Evolutionary conservation across 208 protist species (phyloP).

Genomic region (Crithidia thermophila): DNA sequence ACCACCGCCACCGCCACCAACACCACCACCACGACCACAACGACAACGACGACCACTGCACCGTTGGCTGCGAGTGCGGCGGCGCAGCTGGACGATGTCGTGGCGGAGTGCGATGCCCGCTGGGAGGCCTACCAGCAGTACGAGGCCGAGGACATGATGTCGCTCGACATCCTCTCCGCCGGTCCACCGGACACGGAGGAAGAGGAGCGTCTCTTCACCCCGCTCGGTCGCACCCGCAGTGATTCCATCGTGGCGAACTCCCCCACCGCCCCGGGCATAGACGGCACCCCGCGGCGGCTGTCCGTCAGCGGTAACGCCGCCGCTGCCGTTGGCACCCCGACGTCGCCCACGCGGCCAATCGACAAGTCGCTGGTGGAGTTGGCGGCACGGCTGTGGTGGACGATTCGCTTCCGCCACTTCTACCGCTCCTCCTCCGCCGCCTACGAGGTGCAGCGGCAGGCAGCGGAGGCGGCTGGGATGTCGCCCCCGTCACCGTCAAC

Average conservation of each 20-base stretch:
- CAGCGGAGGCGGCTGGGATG: slow-evolving; percentile 16
- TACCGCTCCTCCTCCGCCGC: slow-evolving; percentile 20
- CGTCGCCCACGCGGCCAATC: slow-evolving; percentile 8
- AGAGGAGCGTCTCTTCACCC: neutral
- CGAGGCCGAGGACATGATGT: slow-evolving; percentile 31
- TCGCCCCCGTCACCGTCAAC: slow-evolving; percentile 14
- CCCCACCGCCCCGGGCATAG: neutral
- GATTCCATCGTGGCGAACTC: slow-evolving; percentile 1
- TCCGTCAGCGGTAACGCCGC: neutral
- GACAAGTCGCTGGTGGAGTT: slow-evolving; percentile 29
- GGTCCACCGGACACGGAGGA: slow-evolving; percentile 3
- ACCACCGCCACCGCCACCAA: too few relatives aligned
- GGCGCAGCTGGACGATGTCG: slow-evolving; percentile 13
- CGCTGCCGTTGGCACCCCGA: neutral
- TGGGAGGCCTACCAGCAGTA: slow-evolving; percentile 38
- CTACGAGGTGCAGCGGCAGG: slow-evolving; percentile 38
- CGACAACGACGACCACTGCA: neutral
- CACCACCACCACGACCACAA: too few relatives aligned
- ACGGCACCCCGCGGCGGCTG: too few relatives aligned
- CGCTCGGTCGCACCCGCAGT: slow-evolving; percentile 2
- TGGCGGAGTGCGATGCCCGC: slow-evolving; percentile 22
- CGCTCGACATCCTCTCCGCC: slow-evolving; percentile 30
- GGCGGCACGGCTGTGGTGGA: slow-evolving; percentile 40
- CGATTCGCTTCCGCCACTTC: slow-evolving; percentile 32
- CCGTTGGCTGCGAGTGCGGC: neutral